Evolutionary conservation across 1,284 basidiomycete species (phyloP), one percentile per base, ranked within the genome.

Genomic region (Malassezia yamatoensis): DNA sequence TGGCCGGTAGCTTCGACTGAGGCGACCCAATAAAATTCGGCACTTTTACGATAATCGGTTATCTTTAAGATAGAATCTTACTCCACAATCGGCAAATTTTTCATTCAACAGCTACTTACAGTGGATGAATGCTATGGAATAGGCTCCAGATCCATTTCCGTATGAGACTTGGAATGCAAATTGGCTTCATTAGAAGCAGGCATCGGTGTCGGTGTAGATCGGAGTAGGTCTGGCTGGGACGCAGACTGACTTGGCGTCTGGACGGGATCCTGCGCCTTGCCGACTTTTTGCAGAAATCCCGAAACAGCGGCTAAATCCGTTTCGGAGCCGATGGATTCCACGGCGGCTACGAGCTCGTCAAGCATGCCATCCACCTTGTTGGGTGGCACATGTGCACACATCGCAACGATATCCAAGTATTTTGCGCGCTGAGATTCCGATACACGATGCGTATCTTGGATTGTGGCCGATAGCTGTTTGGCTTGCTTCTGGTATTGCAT

Each of bases 361-460:
- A 93, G 79, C 83, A 89, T 87, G 67, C 83, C 83, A 76, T 94
- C 90, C 43, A 96, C 86, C 74, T 85, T 85, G 66, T 91, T 87
- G 45, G 88, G 80, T 2, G 87, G 82, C 49, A 90, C 85, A 41
- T 87, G 86, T 7, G 89, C 88, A 75, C 89, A 93, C 51, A 93
- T 78, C 20, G 88, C 84, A 18, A 96, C 86, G 58, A 96, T 85
- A 77, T 85, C 88, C 76, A 88, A 85, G 78, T 88, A 94, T 76
- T 88, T 84, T 64, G 85, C 85, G 69, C 90, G 86, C 12, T 39
- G 49, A 75, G 87, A 88, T 75, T 86, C 45, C 7, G 56, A 74
- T n/a, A 89, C 76, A 0, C 87, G 33, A 83, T 87, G 83, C 20
- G 94, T 80, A 69, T 90, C 91, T 40, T 84, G 81, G 42, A 87